Conservation (phyloP, 805 yeast species). For the Wickerhamomyces sydowiorum region DNA sequence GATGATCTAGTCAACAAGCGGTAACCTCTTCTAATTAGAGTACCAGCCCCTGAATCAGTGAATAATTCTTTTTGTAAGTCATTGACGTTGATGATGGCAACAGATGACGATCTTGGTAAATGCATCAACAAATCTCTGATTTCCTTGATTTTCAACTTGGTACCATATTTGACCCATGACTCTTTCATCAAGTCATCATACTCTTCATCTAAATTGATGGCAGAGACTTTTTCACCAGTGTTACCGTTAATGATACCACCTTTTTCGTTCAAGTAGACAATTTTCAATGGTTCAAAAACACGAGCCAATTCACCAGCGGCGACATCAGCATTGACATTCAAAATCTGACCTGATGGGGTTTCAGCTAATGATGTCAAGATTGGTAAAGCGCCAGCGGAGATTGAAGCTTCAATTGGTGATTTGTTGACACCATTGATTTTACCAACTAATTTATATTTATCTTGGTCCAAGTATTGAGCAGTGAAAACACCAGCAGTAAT, state of each 20-base stretch:
- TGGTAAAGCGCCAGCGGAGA: slow-evolving; percentile 94
- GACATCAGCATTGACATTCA: slow-evolving; percentile 97
- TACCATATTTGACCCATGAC: slow-evolving; percentile 98
- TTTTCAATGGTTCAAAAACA: slow-evolving; percentile 93
- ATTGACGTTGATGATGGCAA: slow-evolving; percentile 92
- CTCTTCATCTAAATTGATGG: slow-evolving; percentile 93
- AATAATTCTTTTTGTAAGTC: slow-evolving; percentile 96
- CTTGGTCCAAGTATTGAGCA: slow-evolving; percentile 87
- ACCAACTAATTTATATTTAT: slow-evolving; percentile 90
- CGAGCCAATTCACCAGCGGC: slow-evolving; percentile 98
- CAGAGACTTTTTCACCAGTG: slow-evolving; percentile 84
- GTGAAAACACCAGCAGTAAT: slow-evolving; percentile 96
- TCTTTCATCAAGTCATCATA: slow-evolving; percentile 86
- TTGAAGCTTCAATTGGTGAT: slow-evolving; percentile 87
- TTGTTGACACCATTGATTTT: slow-evolving; percentile 82
- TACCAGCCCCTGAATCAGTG: slow-evolving; percentile 99
- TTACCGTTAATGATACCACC: slow-evolving; percentile 95
- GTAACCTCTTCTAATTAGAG: slow-evolving; percentile 95
- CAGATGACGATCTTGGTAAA: slow-evolving; percentile 95
- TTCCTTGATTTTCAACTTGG: slow-evolving; percentile 94
- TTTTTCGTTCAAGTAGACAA: slow-evolving; percentile 93
- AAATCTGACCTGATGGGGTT: slow-evolving; percentile 92
- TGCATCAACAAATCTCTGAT: slow-evolving; percentile 91
- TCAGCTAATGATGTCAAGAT: slow-evolving; percentile 95
- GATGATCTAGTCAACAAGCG: slow-evolving; percentile 70